Conservation (phyloP, 2,329 filamentous ascomycete genomes). For the Diaporthe sp. region DNA sequence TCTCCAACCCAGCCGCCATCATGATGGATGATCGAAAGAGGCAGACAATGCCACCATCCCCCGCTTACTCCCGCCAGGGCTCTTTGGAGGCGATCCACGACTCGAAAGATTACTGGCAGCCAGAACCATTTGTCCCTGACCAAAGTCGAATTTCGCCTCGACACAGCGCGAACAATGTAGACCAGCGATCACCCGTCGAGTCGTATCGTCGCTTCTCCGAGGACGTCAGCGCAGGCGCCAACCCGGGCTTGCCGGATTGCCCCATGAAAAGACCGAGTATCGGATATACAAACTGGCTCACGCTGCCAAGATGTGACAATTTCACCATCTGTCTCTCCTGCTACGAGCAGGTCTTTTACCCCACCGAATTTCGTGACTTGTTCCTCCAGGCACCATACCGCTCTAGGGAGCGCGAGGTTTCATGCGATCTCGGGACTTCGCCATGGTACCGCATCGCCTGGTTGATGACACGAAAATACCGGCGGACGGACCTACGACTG, state of each 20-base stretch:
- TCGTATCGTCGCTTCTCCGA: slow-evolving; percentile 69
- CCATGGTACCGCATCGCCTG: slow-evolving; percentile 90
- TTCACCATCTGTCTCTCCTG: slow-evolving; percentile 89
- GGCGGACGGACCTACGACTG: slow-evolving; percentile 74
- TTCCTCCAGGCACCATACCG: slow-evolving; percentile 74
- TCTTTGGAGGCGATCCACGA: slow-evolving; percentile 43
- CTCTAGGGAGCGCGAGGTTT: slow-evolving; percentile 67
- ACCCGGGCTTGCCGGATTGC: slow-evolving; percentile 73
- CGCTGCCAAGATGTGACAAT: slow-evolving; percentile 75
- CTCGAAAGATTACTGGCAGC: slow-evolving; percentile 56
- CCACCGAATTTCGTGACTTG: slow-evolving; percentile 74
- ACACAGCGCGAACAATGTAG: slow-evolving; percentile 49
- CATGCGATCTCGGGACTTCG: slow-evolving; percentile 82
- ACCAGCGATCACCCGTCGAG: slow-evolving; percentile 53
- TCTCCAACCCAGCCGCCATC: slow-evolving; percentile 17
- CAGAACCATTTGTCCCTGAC: slow-evolving; percentile 45
- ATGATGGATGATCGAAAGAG: slow-evolving; percentile 43
- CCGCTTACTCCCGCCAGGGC: slow-evolving; percentile 42
- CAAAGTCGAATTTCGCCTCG: slow-evolving; percentile 32
- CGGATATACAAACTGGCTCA: slow-evolving; percentile 84
- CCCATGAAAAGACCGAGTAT: slow-evolving; percentile 72
- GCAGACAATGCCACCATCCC: slow-evolving; percentile 41
- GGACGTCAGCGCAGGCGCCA: slow-evolving; percentile 57
- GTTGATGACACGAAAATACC: slow-evolving; percentile 81
- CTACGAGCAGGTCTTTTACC: slow-evolving; percentile 76